These are phyloP conservation scores for Nemania serpens DNA, from an alignment of 2,329 filamentous ascomycete genomes.

Conservation along the genomic window DNA sequence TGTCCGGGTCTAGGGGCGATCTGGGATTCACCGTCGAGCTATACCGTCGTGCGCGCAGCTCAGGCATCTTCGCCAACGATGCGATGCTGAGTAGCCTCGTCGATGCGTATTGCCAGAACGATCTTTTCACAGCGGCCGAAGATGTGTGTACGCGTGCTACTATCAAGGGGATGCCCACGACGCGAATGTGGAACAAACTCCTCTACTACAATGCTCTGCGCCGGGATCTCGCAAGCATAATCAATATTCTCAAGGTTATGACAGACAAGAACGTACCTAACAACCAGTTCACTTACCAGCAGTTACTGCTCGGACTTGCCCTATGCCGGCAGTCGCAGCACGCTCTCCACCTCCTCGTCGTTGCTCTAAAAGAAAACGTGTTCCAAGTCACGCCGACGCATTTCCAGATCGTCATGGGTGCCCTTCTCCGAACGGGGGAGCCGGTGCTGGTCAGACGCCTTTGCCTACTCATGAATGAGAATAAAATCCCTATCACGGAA, in stretches of 20 bases:
- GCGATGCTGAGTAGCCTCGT: constrained; percentile 69
- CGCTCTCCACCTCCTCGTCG: constrained; percentile 54
- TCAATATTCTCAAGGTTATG: constrained; percentile 56
- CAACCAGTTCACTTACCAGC: constrained; percentile 55
- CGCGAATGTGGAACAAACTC: constrained; percentile 78
- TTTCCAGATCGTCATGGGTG: constrained; percentile 58
- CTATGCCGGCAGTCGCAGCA: constrained; percentile 55
- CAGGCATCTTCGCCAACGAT: constrained; percentile 54
- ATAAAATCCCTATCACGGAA: constrained; percentile 49
- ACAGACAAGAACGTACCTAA: constrained; percentile 51
- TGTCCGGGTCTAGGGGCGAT: constrained; percentile 74
- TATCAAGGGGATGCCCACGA: constrained; percentile 54
- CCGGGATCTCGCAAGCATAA: constrained; percentile 56
- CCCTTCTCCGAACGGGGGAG: constrained; percentile 53
- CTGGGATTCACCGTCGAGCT: constrained; percentile 69
- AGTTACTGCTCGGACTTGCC: constrained; percentile 55
- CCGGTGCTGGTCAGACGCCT: constrained; percentile 49
- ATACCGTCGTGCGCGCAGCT: constrained; percentile 64
- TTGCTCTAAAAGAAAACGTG: constrained; percentile 49
- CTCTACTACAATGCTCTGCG: constrained; percentile 70
- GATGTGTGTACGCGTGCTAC: constrained; percentile 62
- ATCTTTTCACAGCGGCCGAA: constrained; percentile 59
- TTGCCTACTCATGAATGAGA: constrained; percentile 49
- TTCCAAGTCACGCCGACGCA: constrained; percentile 55
- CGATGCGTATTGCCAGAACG: constrained; percentile 67